Evolutionary conservation across 257 asterid species (phyloP).

Genomic region (Capsicum baccatum): DNA sequence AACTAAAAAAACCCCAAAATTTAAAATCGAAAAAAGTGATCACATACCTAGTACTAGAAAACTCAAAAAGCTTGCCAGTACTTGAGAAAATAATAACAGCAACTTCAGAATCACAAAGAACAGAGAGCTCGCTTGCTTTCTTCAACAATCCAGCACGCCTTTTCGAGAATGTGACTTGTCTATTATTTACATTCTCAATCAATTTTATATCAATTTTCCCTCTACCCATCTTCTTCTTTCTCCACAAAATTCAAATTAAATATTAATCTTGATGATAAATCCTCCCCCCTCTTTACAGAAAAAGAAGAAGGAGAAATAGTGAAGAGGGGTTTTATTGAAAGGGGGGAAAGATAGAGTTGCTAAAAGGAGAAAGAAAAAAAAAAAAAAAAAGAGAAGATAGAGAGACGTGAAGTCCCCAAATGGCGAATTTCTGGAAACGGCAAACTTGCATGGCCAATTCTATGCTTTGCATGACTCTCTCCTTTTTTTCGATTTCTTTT

Average conservation of each 20-base stretch:
- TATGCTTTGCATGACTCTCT: conserved; percentile 37
- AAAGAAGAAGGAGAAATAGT: background rate
- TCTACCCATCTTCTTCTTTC: conserved; percentile 61
- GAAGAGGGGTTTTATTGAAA: conserved; percentile 23
- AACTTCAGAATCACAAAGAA: conserved; percentile 79
- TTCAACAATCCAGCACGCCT: conserved; percentile 70
- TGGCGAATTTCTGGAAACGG: conserved; percentile 70
- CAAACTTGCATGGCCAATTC: conserved; percentile 64
- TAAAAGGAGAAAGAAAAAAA: conserved; percentile 37
- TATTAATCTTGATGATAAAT: too few species aligned
- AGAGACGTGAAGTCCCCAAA: conserved; percentile 61
- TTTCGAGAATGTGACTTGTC: conserved; percentile 84
- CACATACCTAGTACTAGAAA: conserved; percentile 57
- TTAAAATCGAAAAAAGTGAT: background rate
- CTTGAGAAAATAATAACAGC: conserved; percentile 77
- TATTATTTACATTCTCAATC: conserved; percentile 75
- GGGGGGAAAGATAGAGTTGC: conserved; percentile 33
- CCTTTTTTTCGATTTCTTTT: background rate
- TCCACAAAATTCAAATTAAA: background rate
- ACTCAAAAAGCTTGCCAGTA: conserved; percentile 75
- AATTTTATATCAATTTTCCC: conserved; percentile 82
- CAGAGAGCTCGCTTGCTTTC: conserved; percentile 79
- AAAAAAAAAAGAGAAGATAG: conserved; percentile 38
- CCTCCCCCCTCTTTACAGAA: too few species aligned
- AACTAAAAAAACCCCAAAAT: background rate